A percentile compares a stretch with the other conserved stretches of the same genome.
Conservation (phyloP, 2,329 filamentous ascomycete species). For the Talaromyces rugulosus region DNA sequence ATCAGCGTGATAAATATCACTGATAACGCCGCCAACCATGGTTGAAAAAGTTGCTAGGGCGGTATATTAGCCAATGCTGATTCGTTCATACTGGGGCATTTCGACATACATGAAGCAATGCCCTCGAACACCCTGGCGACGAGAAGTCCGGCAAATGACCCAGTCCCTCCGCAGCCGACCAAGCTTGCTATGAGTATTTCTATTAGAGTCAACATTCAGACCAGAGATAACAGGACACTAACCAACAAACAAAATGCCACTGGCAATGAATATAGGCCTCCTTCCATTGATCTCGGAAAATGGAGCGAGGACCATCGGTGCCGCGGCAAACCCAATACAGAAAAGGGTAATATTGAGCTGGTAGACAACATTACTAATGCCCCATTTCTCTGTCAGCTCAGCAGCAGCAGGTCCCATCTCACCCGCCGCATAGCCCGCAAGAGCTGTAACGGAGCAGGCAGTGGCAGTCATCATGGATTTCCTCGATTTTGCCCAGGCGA, state of each 20-base stretch:
- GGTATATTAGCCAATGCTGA: background rate
- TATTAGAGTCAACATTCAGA: background rate
- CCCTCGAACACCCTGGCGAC: background rate
- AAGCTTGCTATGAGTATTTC: background rate
- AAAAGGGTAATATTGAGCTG: background rate
- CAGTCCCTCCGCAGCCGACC: background rate
- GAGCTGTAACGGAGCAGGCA: background rate
- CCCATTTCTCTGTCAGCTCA: constrained; percentile 3
- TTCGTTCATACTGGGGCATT: background rate
- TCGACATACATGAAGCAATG: background rate
- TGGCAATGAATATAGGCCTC: constrained; percentile 6
- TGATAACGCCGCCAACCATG: constrained; percentile 77
- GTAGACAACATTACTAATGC: background rate
- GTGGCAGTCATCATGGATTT: background rate
- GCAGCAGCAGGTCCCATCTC: background rate
- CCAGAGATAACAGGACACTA: background rate
- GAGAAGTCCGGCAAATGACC: background rate
- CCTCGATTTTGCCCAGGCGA: background rate
- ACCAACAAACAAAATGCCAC: background rate
- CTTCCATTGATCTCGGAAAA: background rate
- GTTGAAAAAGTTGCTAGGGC: constrained; percentile 57
- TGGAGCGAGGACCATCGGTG: constrained; percentile 4
- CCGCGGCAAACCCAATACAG: constrained; percentile 1
- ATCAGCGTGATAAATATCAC: constrained; percentile 69
- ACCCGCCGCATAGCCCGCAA: background rate